Evolutionary conservation across 768 basidiomycete genomes (phyloP), one percentile per base, ranked within the genome.

Genomic region (Phanerochaete sordida): DNA sequence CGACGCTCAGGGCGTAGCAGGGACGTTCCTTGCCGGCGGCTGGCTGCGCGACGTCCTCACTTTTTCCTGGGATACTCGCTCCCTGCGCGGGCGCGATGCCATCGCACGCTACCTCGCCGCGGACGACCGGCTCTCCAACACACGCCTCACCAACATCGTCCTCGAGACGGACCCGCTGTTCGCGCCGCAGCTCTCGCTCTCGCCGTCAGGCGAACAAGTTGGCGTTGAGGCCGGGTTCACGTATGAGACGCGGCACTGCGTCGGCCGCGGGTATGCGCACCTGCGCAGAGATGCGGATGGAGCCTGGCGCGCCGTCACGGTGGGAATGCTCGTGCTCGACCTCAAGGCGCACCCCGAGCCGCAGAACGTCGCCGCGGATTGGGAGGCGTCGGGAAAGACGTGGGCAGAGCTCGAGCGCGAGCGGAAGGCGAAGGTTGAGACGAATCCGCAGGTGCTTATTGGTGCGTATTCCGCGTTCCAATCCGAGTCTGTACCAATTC

Each of bases 11-110:
- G 35, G 11, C 2, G 61, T 72, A 6, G 61, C 62, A 0, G 60
- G 68, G 12, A 56, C 58, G 11, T 75, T 80, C 64, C 69, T 72
- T 1, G 66, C 72, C 0, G 57, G 68, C 35, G 79, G 78, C 11
- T 79, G 72, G 70, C 70, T 79, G 31, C 70, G 77, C 7, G 79
- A 82, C 62, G 54, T 77, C 31, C 73, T 81, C 50, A 69, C 73
- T 13, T 77, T 82, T 64, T 74, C 73, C 1, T 81, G 79, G 80
- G 71, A 77, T 62, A 71, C 70, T 31, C 75, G 77, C 26, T 64
- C 77, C 1, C 69, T 79, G 8, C 61, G 67, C 23, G 76, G 76
- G 3, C 68, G 45, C 19, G 68, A 69, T 1, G 73, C 73, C 50
- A 77, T 81, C 21, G 48, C 66, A 1, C 45, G 64, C 0, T 78